Evolutionary conservation across 2,329 filamentous ascomycete species (phyloP), one percentile per base, ranked within the genome.

Genomic region (Colletotrichum lini): DNA sequence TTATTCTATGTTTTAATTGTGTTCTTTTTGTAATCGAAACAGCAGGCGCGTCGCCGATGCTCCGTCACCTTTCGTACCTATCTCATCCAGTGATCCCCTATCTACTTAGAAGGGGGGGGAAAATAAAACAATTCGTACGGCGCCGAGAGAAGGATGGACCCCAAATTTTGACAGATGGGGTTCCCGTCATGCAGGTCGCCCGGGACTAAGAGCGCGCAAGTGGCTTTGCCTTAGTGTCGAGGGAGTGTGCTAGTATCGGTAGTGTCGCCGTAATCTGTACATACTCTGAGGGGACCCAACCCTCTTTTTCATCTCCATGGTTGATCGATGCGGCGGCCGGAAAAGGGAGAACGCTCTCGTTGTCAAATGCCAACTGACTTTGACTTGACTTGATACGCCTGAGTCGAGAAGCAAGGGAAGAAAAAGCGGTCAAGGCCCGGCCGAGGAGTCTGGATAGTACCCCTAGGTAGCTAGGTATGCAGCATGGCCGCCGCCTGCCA

Each of bases 101-200:
- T 8, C 30, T 35, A 10, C 30, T 35, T 35, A 35, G 30, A 35
- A 35, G 30, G 56, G 12, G 15, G 18, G 16, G n/a, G n/a, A 53
- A 35, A 35, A 42, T 35, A 35, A 38, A 35, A 35, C 30, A 35
- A 35, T 35, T 10, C 7, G 30, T 9, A 35, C 30, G 8, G 59
- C 47, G 21, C n/a, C 45, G 15, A 42, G 40, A 50, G 38, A 9
- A 35, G 49, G 47, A 42, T 53, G 47, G 35, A 40, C 47, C 47
- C 47, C 35, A 47, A 21, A 63, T 53, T 63, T n/a, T 30, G 60
- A 30, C 35, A 44, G 59, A 21, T 47, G 57, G 45, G 60, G 10
- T 50, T 63, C 47, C 60, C 60, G 47, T 53, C 47, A 53, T 63
- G 60, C 60, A 63, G 21, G 16, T 26, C 12, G 47, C 4, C 52